These are phyloP conservation scores for Fusarium nisikadoi DNA, from an alignment of 2,329 filamentous ascomycete species.

Conservation along the genomic window DNA sequence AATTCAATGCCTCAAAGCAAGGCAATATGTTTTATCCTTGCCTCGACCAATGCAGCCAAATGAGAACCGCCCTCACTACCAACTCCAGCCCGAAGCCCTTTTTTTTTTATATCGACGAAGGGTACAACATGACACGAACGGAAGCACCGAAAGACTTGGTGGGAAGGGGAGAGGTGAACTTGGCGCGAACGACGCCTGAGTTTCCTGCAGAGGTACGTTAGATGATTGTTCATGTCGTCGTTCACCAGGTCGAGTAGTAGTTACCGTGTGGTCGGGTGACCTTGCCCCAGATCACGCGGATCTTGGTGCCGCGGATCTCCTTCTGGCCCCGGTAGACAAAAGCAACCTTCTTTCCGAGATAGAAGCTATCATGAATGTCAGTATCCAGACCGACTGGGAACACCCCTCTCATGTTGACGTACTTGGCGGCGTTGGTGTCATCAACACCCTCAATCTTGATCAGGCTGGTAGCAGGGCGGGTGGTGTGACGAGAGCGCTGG, in stretches of 20 bases:
- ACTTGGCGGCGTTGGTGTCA: slow-evolving; percentile 87
- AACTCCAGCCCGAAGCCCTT: slow-evolving; percentile 66
- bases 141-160: slow-evolving; percentile 96
- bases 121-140: slow-evolving; percentile 97
- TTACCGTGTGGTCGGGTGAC: slow-evolving; percentile 94
- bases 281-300: slow-evolving; percentile 99
- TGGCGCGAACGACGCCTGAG: slow-evolving; percentile 96
- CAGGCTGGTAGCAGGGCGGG: slow-evolving; percentile 89
- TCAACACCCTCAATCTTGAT: slow-evolving; percentile 99
- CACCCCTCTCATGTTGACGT: slow-evolving; percentile 53
- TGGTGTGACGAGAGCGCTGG: slow-evolving; percentile 93
- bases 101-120: slow-evolving; percentile 93
- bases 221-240: slow-evolving; percentile 1
- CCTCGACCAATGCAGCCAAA: slow-evolving; percentile 69
- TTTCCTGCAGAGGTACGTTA: slow-evolving; percentile 71
- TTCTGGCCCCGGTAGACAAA: slow-evolving; percentile 97
- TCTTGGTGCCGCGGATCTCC: slow-evolving; percentile 97
- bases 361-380: slow-evolving; percentile 72
- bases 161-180: slow-evolving; percentile 96
- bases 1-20: slow-evolving; percentile 67
- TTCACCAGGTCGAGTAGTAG: slow-evolving; percentile 41
- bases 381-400: slow-evolving; percentile 25
- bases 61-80: slow-evolving; percentile 71
- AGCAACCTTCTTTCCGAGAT: slow-evolving; percentile 98
- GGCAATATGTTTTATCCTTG: slow-evolving; percentile 65